Evolutionary conservation across 2,329 filamentous ascomycete genomes (phyloP).

Genomic region (Pseudocercospora vitis): DNA sequence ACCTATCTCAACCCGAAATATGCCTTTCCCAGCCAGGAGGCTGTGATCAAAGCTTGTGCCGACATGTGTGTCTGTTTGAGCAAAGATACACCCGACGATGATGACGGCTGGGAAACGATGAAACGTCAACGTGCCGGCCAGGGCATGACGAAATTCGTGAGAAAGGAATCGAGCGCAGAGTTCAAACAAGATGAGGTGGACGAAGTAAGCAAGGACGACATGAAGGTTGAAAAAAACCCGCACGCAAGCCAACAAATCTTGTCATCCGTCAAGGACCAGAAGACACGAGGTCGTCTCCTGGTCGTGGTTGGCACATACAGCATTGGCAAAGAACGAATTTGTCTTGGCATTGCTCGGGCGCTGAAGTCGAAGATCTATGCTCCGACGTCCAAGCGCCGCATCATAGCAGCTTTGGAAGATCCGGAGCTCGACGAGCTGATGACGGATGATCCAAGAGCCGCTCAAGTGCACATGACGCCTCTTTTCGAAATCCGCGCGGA

Average conservation of each 20-base stretch:
- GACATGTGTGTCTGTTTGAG: constrained; percentile 80
- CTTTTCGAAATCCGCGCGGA: constrained; percentile 91
- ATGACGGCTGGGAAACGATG: constrained; percentile 57
- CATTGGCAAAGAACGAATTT: constrained; percentile 96
- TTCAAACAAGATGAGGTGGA: constrained; percentile 43
- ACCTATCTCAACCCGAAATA: constrained; percentile 96
- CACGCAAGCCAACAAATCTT: constrained; percentile 34
- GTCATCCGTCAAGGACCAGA: constrained; percentile 35
- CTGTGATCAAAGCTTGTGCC: constrained; percentile 84
- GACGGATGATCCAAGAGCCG: constrained; percentile 76
- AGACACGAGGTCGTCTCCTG: constrained; percentile 66
- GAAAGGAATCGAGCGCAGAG: constrained; percentile 43
- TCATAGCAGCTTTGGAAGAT: constrained; percentile 83
- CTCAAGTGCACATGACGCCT: constrained; percentile 97
- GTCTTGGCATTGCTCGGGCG: constrained; percentile 84
- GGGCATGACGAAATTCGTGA: constrained; percentile 65
- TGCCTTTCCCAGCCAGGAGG: constrained; percentile 83
- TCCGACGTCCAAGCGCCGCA: constrained; percentile 75
- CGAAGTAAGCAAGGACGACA: constrained; percentile 38
- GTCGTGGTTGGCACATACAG: constrained; percentile 96
- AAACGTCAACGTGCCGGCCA: constrained; percentile 56
- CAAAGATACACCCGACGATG: constrained; percentile 61
- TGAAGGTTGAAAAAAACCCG: constrained; percentile 37
- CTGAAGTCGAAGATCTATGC: constrained; percentile 88
- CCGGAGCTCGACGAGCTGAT: constrained; percentile 74